Evolutionary conservation across 768 basidiomycete species (phyloP).

Genomic region (Lyophyllum atratum): DNA sequence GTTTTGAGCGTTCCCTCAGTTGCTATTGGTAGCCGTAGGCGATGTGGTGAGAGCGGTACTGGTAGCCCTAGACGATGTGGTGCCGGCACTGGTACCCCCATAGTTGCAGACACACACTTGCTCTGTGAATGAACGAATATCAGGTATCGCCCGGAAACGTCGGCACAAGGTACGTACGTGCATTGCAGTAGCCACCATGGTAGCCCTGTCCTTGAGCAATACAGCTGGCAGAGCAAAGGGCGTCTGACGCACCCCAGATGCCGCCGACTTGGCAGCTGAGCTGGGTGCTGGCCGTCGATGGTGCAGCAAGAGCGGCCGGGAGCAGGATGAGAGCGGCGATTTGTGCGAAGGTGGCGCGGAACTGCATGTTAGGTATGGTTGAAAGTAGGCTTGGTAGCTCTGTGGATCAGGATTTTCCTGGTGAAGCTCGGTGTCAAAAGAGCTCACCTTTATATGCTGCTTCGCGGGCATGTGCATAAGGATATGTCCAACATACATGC

Average conservation of each 20-base stretch:
- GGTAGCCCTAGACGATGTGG: no score
- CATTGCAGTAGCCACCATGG: neutral
- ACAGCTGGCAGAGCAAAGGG: neutral
- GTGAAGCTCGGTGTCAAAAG: neutral
- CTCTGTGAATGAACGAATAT: no score
- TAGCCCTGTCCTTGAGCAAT: neutral
- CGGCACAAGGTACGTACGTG: neutral
- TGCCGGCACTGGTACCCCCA: no score
- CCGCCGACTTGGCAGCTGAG: neutral
- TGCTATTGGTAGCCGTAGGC: no score
- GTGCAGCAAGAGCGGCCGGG: neutral
- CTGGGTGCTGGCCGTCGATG: neutral
- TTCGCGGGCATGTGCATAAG: no score
- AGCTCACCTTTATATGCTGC: neutral
- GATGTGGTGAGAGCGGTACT: no score
- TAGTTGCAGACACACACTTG: no score
- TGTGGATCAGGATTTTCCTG: neutral
- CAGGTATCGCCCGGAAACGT: no score
- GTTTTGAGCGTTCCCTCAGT: no score
- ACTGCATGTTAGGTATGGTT: neutral
- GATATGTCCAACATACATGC: no score
- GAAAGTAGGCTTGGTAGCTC: neutral
- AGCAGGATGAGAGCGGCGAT: neutral
- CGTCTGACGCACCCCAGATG: neutral
- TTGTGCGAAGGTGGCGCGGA: neutral